Base-by-base conservation (phyloP, 345 rosid genomes). In the Sonneratia caseolaris region DNA sequence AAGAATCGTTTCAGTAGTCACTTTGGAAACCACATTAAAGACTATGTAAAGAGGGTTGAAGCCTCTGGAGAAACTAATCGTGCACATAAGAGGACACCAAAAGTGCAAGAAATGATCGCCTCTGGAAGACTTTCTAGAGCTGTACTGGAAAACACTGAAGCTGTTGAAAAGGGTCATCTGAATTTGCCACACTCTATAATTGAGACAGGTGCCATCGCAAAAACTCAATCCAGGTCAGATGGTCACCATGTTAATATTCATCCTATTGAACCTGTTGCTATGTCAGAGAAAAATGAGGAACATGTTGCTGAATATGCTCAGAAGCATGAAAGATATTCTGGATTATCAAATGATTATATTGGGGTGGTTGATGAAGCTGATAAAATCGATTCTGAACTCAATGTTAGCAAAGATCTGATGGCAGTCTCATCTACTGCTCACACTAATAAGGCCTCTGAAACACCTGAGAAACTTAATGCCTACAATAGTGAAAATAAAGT, bases 1-100 rank as follows among this genome's bases (percentile, higher is more conserved):
- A 81, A 78, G 75, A 80, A 69, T 42, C 59, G 75, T 9, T 81
- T 70, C 74, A 43, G 76, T 76, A 80, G 80, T 61, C 89, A 86
- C 72, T 78, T 86, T 66, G 89, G 78, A 73, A 71, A 57, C 74
- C 89, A 86, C 75, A 77, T 79, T 42, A 76, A 82, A 73, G 84
- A 79, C 64, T 72, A 72, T 74, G 64, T 77, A 64, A 83, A 79
- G 79, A 80, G 79, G 69, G 73, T 75, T 65, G 81, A 74, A 66
- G 83, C 71, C 69, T 76, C 85, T 40, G 75, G 55, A 22, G 56
- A 68, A 70, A 56, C 73, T 37, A 14, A 24, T 70, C 36, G 36
- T 22, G 37, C 37, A 43, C 45, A 40, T 3, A 70, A 37, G 73
- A 70, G 49, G 16, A 53, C 32, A 36, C 49, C 70, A 22, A 68